Conservation (phyloP, 129 eudicot genomes). For the Saussurea involucrata region DNA sequence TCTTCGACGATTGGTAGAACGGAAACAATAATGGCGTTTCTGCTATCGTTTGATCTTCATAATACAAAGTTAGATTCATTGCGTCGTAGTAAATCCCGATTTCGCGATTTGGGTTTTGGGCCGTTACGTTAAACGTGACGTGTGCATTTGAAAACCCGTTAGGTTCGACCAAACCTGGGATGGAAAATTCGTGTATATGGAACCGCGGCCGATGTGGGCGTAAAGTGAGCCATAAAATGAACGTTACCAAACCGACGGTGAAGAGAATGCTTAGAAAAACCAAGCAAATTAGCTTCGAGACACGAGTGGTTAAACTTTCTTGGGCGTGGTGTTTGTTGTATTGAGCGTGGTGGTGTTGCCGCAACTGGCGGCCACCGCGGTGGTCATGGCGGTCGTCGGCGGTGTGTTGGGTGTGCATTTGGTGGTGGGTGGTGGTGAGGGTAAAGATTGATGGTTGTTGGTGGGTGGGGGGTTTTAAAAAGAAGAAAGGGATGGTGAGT, state of each 20-base stretch:
- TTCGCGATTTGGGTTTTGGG: conserved; percentile 60
- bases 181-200: conserved; percentile 50
- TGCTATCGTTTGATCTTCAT: conserved; percentile 51
- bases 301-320: conserved; percentile 67
- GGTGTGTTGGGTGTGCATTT: conserved; percentile 19
- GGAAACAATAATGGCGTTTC: conserved; percentile 39
- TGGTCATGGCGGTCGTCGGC: conserved; percentile 11
- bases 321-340: conserved; percentile 69
- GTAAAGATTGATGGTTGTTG: conserved; percentile 20
- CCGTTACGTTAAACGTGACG: conserved; percentile 50
- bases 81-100: conserved; percentile 62
- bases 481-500: conserved; percentile 26
- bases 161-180: conserved; percentile 43
- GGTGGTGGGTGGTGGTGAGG: conserved; percentile 30
- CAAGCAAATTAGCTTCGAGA: conserved; percentile 69
- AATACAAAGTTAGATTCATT: conserved; percentile 37
- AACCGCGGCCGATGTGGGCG: conserved; percentile 86
- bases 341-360: conserved; percentile 50
- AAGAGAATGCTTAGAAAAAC: conserved; percentile 52
- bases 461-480: neutral
- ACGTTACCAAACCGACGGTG: conserved; percentile 51
- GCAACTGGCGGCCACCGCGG: conserved; percentile 16
- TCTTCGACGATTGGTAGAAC: conserved; percentile 67
- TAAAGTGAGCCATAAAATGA: conserved; percentile 76
- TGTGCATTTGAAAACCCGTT: conserved; percentile 46